Evolutionary conservation across 1,284 basidiomycete genomes (phyloP).

Genomic region (Neonothopanus nambi): DNA sequence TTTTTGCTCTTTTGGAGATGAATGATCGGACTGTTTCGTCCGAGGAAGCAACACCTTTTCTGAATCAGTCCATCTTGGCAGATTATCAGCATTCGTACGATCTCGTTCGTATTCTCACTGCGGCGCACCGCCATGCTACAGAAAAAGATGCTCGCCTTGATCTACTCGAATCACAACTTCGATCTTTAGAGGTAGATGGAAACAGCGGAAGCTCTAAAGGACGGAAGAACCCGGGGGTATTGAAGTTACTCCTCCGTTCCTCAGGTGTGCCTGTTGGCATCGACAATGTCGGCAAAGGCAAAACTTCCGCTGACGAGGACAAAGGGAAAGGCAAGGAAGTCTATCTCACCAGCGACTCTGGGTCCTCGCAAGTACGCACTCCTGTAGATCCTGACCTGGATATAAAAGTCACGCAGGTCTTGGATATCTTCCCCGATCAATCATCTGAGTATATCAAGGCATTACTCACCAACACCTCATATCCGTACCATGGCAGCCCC

Average conservation of each 20-base stretch:
- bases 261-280: conserved; percentile 54
- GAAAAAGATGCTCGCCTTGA: conserved; percentile 60
- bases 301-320: conserved; percentile 14
- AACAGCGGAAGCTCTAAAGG: conserved; percentile 13
- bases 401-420: conserved; percentile 59
- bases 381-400: conserved; percentile 47
- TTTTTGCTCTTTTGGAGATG: conserved; percentile 58
- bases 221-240: conserved; percentile 48
- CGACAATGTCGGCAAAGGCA: conserved; percentile 36
- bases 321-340: conserved; percentile 39
- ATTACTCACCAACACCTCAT: conserved; percentile 50
- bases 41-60: conserved; percentile 50
- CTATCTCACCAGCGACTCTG: conserved; percentile 10
- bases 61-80: conserved; percentile 61
- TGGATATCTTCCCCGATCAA: conserved; percentile 70
- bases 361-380: conserved; percentile 5
- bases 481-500: conserved; percentile 44
- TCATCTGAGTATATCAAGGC: conserved; percentile 54
- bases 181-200: conserved; percentile 32
- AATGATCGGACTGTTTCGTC: conserved; percentile 30
- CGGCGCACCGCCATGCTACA: conserved; percentile 41
- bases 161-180: conserved; percentile 52
- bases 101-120: conserved; percentile 48
- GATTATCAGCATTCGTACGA: conserved; percentile 73
- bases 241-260: conserved; percentile 61